These are phyloP conservation scores for Colletotrichum higginsianum DNA, from an alignment of 2,329 filamentous ascomycete species.

Conservation along the genomic window DNA sequence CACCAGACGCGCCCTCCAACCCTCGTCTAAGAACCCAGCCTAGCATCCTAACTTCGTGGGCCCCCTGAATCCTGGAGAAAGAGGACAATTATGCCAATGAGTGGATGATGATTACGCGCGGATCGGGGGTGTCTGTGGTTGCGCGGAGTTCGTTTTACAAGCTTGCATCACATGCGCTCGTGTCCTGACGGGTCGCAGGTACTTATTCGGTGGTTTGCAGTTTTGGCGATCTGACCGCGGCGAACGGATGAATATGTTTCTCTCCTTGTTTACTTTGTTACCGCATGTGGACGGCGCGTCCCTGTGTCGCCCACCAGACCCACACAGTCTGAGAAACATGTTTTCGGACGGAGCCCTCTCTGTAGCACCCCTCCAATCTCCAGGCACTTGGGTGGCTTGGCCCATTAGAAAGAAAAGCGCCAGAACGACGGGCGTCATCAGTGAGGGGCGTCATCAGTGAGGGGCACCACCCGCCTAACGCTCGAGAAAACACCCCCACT, in stretches of 20 bases:
- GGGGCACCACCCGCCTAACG: slow-evolving; percentile 27
- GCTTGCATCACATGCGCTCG: slow-evolving; percentile 27
- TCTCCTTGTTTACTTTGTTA: slow-evolving; percentile 47
- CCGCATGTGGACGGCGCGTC: slow-evolving; percentile 45
- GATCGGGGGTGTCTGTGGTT: slow-evolving; percentile 13
- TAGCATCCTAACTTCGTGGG: slow-evolving; percentile 60
- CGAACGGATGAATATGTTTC: slow-evolving; percentile 35
- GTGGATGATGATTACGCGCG: background rate
- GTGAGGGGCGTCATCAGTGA: slow-evolving; percentile 42
- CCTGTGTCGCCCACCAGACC: slow-evolving; percentile 13
- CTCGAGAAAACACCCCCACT: slow-evolving; percentile 30
- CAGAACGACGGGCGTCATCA: slow-evolving; percentile 36
- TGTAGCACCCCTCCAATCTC: background rate
- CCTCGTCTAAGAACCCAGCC: slow-evolving; percentile 72
- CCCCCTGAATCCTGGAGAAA: background rate
- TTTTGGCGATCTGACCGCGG: slow-evolving; percentile 38
- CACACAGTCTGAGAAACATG: slow-evolving; percentile 9
- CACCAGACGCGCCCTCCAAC: slow-evolving; percentile 57
- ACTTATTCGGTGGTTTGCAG: slow-evolving; percentile 21
- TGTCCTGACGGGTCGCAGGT: slow-evolving; percentile 29
- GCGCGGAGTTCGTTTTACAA: slow-evolving; percentile 20
- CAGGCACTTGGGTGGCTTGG: background rate
- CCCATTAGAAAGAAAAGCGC: slow-evolving; percentile 10
- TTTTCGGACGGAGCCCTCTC: background rate
- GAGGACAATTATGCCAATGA: background rate